Conservation (phyloP, 352 stramenopile genomes). For the Ophiocytium majus region DNA sequence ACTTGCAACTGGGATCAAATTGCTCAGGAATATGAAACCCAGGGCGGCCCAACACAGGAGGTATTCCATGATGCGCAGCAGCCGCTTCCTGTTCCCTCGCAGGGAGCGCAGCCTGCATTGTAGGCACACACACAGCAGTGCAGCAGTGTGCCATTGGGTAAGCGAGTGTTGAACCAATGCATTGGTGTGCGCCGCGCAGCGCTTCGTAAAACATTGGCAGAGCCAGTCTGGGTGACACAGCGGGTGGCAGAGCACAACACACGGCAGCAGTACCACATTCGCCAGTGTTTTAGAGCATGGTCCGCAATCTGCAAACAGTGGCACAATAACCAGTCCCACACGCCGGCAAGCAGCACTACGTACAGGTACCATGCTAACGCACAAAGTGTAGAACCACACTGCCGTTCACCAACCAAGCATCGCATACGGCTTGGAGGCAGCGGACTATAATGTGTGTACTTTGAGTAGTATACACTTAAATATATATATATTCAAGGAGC, state of each 20-base stretch:
- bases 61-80: background rate
- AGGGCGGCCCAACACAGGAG: background rate
- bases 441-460: background rate
- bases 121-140: background rate
- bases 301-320: too few relatives aligned
- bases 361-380: background rate
- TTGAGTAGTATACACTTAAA: background rate
- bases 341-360: too few relatives aligned
- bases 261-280: too few relatives aligned
- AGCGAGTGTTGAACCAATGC: background rate
- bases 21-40: constrained; percentile 3
- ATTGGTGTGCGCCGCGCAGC: too few relatives aligned
- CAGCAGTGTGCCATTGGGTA: background rate
- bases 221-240: too few relatives aligned
- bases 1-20: constrained; percentile 2
- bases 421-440: background rate
- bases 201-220: too few relatives aligned
- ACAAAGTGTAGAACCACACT: background rate
- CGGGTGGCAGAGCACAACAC: too few relatives aligned
- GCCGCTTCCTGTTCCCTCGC: background rate
- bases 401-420: background rate
- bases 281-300: too few relatives aligned
- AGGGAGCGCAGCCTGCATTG: background rate
- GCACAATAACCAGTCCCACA: too few relatives aligned
- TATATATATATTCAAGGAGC: background rate